Evolutionary conservation across 2,329 filamentous ascomycete species (phyloP), one percentile per base, ranked within the genome.

Genomic region (Blastomyces silverae): DNA sequence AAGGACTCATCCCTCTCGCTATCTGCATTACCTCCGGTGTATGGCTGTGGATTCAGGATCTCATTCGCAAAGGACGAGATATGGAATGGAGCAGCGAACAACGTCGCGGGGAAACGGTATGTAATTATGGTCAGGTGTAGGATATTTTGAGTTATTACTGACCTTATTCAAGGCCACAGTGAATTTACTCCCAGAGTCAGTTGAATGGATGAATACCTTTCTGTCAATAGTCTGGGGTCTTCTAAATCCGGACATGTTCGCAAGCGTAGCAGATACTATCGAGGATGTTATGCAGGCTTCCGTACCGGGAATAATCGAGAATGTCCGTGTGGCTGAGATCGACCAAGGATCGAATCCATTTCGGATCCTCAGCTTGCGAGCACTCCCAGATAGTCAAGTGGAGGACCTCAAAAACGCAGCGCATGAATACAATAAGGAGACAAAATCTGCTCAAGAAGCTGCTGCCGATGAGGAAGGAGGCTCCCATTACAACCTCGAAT

Each of bases 201-300:
- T 96, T 7, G 89, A 92, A 74, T 97, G 94, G 94, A 89, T 99
- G 84, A 99, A 99, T 75, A 92, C 90, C 0, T 85, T 94, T 61
- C 77, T 97, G 3, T 85, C 85, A 1, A 85, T 96, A 53, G 83
- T 94, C 55, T 99, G 94, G 94, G 90, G 91, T 0, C 80, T 97
- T 3, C 87, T 97, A 68, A 95, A 97, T 72, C 93, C 94, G 0
- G 93, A 97, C 55, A 95, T 97, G 89, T 94, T 99, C 75, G 81
- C 86, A n/a, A 85, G 86, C 6, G 85, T 97, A 10, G 92, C 92
- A n/a, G 94, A 97, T 73, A 97, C 90, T 15, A 84, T 94, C 6
- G 90, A 94, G 77, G 93, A 97, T 74, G 90, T 97, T 69, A 97
- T 97, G 93, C 92, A 95, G 75, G 93, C 92, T 25, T 96, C 91